Evolutionary conservation across 352 stramenopile genomes (phyloP).

Genomic region (Phytophthora pistaciae): DNA sequence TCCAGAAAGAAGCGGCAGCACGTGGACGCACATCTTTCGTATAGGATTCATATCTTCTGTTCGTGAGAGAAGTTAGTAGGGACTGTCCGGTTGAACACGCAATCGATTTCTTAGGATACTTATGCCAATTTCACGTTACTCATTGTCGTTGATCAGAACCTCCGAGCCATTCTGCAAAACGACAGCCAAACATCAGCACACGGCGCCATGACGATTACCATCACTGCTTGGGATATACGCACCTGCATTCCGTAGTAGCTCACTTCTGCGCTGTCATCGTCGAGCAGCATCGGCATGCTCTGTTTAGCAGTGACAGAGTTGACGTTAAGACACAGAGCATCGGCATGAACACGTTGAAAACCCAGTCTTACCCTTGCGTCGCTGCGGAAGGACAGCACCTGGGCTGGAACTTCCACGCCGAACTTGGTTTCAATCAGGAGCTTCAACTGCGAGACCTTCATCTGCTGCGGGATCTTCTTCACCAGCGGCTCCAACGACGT

Average conservation of each 20-base stretch:
- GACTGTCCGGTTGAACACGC: background rate
- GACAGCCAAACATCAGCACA: conserved; percentile 9
- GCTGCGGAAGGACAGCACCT: conserved; percentile 68
- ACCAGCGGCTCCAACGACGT: conserved; percentile 68
- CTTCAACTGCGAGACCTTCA: conserved; percentile 83
- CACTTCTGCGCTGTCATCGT: conserved; percentile 77
- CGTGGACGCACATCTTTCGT: background rate
- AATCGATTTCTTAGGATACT: background rate
- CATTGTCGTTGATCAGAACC: conserved; percentile 71
- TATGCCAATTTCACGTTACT: conserved; percentile 10
- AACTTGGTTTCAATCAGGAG: conserved; percentile 80
- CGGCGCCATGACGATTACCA: no score
- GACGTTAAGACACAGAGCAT: no score
- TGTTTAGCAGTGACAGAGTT: conserved; percentile 19
- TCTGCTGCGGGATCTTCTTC: conserved; percentile 79
- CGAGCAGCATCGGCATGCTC: conserved; percentile 73
- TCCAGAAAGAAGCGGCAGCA: background rate
- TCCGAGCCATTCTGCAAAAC: conserved; percentile 63
- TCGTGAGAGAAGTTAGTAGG: background rate
- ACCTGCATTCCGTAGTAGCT: conserved; percentile 83
- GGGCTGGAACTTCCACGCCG: conserved; percentile 53
- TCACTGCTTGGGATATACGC: conserved; percentile 1
- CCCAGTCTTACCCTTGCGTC: conserved; percentile 52
- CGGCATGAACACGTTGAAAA: background rate
- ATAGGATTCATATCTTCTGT: background rate